phyloP scores from a whole-genome alignment of 345 rosid genomes.

The Citrus trifoliata region DNA sequence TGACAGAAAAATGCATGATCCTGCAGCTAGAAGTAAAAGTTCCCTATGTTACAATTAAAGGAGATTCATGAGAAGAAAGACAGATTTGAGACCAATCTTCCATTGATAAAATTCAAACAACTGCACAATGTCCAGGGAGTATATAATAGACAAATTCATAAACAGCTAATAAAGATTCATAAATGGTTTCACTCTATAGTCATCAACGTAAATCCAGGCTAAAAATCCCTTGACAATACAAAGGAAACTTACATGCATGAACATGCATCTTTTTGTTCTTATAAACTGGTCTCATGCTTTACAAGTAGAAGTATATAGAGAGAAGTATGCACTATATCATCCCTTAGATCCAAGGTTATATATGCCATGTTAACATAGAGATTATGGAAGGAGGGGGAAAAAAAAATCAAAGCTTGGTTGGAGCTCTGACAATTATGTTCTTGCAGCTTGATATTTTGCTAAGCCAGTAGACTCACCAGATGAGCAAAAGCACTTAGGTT shows the following conservation, averaged over 20 bases:
- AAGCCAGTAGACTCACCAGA: slow-evolving; percentile 36
- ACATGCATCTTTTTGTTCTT: background rate
- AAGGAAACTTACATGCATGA: background rate
- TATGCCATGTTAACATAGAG: background rate
- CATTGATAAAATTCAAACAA: background rate
- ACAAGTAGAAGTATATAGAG: background rate
- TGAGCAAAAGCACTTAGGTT: slow-evolving; percentile 62
- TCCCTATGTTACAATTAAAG: background rate
- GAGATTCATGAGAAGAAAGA: background rate
- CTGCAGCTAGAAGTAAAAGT: slow-evolving; percentile 10
- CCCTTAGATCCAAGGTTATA: background rate
- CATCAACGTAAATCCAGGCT: background rate
- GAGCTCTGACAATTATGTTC: background rate
- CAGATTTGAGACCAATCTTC: background rate
- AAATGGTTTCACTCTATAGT: background rate
- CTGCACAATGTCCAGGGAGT: background rate
- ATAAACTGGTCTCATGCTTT: background rate
- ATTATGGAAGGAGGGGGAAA: background rate
- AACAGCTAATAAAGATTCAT: background rate
- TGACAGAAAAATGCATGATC: slow-evolving; percentile 12
- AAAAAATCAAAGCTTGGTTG: background rate
- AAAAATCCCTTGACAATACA: background rate
- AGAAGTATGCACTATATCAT: background rate
- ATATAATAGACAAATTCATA: background rate
- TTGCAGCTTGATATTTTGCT: slow-evolving; percentile 4